Evolutionary conservation across 2,329 filamentous ascomycete species (phyloP), one percentile per base, ranked within the genome.

Genomic region (Proliferodiscus dingleyae): DNA sequence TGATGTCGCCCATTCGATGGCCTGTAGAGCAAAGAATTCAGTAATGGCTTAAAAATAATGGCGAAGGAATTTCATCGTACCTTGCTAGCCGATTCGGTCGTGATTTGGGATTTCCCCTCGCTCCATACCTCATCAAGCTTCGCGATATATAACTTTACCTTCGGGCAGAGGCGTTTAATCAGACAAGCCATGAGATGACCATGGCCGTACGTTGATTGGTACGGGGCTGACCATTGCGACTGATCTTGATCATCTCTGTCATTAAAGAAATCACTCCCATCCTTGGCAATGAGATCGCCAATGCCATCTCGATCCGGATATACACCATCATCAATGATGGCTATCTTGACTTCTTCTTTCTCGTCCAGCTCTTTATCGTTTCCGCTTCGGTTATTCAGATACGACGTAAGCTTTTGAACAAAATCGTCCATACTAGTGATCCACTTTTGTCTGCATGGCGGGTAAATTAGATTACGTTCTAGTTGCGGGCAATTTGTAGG

Each of bases 251-350:
- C n/a, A n/a, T n/a, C n/a, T n/a, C n/a, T n/a, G n/a, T n/a, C n/a
- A n/a, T n/a, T n/a, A n/a, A n/a, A n/a, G n/a, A n/a, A n/a, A n/a
- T n/a, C n/a, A n/a, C n/a, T n/a, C n/a, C n/a, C n/a, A n/a, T n/a
- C n/a, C n/a, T n/a, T n/a, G n/a, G n/a, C n/a, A 15, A 62, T 58
- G 5, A 44, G 55, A n/a, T 48, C 51, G 5, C 60, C 43, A 1
- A 68, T 46, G 2, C 19, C 22, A 2, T 45, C 16, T 4, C 61
- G 51, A 10, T 52, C 54, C 2, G 59, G 51, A 37, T 68, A 62
- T 1, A 69, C 60, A 3, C 67, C 67, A 28, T 70, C 66, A 41
- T 71, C 67, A 28, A 69, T 68, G 3, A 70, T 52, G 2, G 66
- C 68, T 6, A 69, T 52, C 15, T 56, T 60, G 26, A 49, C 58